These are phyloP conservation scores for Salix udensis DNA, from an alignment of 345 rosid genomes.

Conservation along the genomic window DNA sequence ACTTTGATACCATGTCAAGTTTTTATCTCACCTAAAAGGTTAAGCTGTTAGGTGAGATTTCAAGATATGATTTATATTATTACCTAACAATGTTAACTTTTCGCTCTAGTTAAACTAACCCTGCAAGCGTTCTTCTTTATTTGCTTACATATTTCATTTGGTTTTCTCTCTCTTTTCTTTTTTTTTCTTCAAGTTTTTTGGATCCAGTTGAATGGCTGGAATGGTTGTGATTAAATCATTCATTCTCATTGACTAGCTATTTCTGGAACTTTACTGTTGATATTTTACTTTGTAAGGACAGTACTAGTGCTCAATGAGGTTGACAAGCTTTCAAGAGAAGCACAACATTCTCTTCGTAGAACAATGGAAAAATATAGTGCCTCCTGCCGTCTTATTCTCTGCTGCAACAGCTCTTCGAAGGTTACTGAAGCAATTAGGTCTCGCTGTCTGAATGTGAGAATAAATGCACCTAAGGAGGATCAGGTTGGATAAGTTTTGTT, in stretches of 20 bases:
- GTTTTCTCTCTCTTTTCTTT: background rate
- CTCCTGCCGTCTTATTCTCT: constrained; percentile 81
- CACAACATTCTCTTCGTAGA: constrained; percentile 95
- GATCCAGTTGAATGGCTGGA: too few species aligned
- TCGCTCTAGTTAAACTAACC: too few species aligned
- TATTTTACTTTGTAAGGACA: constrained; percentile 28
- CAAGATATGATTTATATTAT: too few species aligned
- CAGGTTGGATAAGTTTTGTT: constrained; percentile 46
- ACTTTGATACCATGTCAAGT: too few species aligned
- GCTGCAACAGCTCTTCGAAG: constrained; percentile 95
- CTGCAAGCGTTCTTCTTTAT: too few species aligned
- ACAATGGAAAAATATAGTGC: constrained; percentile 98
- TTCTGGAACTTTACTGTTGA: constrained; percentile 7
- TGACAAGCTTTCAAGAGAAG: constrained; percentile 98
- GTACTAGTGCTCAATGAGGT: constrained; percentile 96
- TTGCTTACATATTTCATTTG: too few species aligned
- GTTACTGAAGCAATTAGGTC: constrained; percentile 95
- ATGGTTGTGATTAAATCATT: background rate
- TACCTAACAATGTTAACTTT: too few species aligned
- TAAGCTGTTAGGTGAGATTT: too few species aligned
- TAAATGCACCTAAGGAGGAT: constrained; percentile 87
- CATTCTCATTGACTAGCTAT: background rate
- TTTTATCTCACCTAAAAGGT: too few species aligned
- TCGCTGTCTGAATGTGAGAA: constrained; percentile 87
- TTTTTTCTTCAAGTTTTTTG: background rate